These are phyloP conservation scores for Podospora sp. DNA, from an alignment of 495 filamentous ascomycete species.

Conservation along the genomic window DNA sequence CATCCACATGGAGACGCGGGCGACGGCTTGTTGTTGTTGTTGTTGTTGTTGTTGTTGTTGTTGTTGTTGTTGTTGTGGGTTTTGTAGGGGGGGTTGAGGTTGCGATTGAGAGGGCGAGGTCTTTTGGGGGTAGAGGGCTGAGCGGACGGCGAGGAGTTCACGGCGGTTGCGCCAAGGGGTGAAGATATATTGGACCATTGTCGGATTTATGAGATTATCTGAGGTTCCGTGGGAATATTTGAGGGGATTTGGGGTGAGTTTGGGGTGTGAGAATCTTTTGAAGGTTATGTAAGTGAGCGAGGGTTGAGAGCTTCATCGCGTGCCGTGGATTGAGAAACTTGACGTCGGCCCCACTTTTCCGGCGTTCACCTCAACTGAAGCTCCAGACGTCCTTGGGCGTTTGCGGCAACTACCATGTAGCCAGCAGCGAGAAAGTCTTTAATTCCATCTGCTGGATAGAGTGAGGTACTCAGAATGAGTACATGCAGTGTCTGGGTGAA, in stretches of 20 bases:
- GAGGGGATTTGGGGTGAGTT: background rate
- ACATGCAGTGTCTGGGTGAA: too few relatives aligned
- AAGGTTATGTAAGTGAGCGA: background rate
- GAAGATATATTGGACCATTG: slow-evolving; percentile 76
- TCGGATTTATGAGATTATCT: background rate
- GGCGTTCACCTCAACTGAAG: background rate
- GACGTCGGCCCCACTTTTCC: background rate
- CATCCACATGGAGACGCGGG: slow-evolving; percentile 58
- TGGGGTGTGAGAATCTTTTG: background rate
- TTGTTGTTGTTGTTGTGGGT: too few relatives aligned
- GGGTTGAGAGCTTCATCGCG: background rate
- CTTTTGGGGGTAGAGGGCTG: slow-evolving; percentile 61
- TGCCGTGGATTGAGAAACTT: background rate
- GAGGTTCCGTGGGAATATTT: too few relatives aligned
- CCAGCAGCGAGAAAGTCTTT: too few relatives aligned
- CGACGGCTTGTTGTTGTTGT: slow-evolving; percentile 43
- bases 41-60: background rate
- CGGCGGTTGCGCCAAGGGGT: slow-evolving; percentile 73
- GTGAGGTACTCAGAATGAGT: too few relatives aligned
- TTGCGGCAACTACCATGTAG: too few relatives aligned
- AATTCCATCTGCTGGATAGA: too few relatives aligned
- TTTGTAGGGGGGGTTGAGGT: background rate
- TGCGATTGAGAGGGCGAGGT: background rate
- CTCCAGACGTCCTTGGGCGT: background rate
- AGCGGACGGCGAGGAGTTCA: slow-evolving; percentile 68